Evolutionary conservation across 1,284 basidiomycete genomes (phyloP), one percentile per base, ranked within the genome.

Genomic region (Moesziomyces globuligerus): DNA sequence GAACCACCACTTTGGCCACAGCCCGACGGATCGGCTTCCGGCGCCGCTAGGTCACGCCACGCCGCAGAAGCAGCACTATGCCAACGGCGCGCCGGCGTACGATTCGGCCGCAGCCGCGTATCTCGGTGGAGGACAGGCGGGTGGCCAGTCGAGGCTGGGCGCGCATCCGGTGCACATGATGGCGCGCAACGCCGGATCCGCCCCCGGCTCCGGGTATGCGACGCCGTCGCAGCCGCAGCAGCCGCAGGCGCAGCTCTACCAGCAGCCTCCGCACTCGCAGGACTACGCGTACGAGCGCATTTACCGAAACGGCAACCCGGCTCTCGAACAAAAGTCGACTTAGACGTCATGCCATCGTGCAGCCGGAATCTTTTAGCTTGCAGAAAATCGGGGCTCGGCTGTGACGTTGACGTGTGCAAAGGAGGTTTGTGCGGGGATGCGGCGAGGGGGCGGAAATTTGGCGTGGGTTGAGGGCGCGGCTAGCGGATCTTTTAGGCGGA

Each of bases 271-370:
- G 26, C 26, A 36, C 15, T 53, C 54, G 36, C 57, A 67, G 26
- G 57, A 61, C 25, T 42, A 56, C 6, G 41, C 52, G 10, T 59
- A 66, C 10, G 42, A 28, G 9, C 23, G 56, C 15, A 47, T 54
- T 24, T 55, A 66, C n/a, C 44, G 62, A 2, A 51, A 58, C 37
- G 40, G 32, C n/a, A 59, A 55, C 3, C 41, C 54, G 5, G 49
- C 55, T n/a, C 37, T 68, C 9, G 65, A 68, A 45, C 65, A 68
- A 32, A 58, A 49, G 36, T 45, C 48, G 43, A 37, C 37, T 15
- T 53, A 40, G 25, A 28, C 0, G n/a, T 6, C 37, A 21, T n/a
- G 37, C 37, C 5, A 18, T 32, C 13, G 29, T 15, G 17, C 3
- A 34, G 13, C 32, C 15, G 32, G 6, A 34, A 34, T n/a, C 15